Base-by-base conservation (phyloP, 2,329 filamentous ascomycete species). In the Lecanosticta acicola region DNA sequence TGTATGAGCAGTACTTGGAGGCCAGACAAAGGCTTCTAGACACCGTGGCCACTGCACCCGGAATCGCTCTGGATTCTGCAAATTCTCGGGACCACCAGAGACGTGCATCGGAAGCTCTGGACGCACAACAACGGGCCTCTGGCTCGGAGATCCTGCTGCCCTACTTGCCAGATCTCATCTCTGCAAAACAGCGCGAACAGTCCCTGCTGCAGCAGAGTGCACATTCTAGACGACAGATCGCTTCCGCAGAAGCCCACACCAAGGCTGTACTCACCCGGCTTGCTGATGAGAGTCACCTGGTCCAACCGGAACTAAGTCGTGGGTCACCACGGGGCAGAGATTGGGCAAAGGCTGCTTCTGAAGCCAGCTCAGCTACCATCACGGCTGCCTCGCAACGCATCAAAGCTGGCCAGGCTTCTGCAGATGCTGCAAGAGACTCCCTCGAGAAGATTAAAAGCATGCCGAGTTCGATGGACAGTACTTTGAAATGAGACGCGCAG, bases 281-380 rank as follows among this genome's bases (percentile, higher is more conserved):
- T 7, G 60, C 60, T n/a, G 61, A 63, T 37, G 64, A 66, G 42
- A 66, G 64, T 24, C 64, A 65, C 50, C 48, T 66, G 11, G 57
- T 66, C 2, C 53, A 58, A 16, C 59, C 60, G 10, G 52, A 53
- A 18, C 36, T 51, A 26, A 41, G 39, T 17, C 41, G 44, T 8
- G 54, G 55, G n/a, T 48, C 57, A 14, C 48, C 50, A 3, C 48
- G 46, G 9, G 60, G 58, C 3, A 44, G 41, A 37, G 57, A 61
- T 16, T 64, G 61, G 61, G 47, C 49, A 8, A 43, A 49, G 14
- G 60, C 61, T 3, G 58, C 51, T 3, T 50, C 45, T 14, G 50
- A 54, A 17, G 53, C 53, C 1, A 46, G 49, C 9, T 43, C 46
- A 20, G 39, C 48, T 10, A 58, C 54, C 3, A 38, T 20, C n/a